Percentiles rank a stretch among this genome's conserved stretches.
These are phyloP conservation scores for Phytophthora constricta DNA, from an alignment of 352 stramenopile genomes.

Conservation along the genomic window DNA sequence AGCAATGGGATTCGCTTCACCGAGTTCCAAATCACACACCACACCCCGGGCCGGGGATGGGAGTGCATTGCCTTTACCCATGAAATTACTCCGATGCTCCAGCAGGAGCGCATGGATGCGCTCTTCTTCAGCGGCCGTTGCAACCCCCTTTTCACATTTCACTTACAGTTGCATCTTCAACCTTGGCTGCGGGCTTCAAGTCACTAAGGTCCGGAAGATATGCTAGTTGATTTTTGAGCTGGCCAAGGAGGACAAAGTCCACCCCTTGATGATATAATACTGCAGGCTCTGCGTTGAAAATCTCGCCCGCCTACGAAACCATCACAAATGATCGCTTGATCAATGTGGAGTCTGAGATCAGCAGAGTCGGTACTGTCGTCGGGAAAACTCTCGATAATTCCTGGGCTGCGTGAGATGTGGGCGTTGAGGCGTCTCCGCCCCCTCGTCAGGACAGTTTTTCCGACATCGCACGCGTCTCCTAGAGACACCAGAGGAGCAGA, in stretches of 20 bases:
- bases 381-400: no score
- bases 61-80: constrained; percentile 2
- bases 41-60: constrained; percentile 15
- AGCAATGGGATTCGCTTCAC: constrained; percentile 6
- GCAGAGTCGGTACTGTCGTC: no score
- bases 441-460: no score
- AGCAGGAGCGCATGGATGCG: background rate
- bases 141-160: background rate
- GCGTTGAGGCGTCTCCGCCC: no score
- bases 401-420: no score
- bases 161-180: background rate
- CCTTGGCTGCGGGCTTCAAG: background rate
- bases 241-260: constrained; percentile 10
- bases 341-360: no score
- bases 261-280: constrained; percentile 15
- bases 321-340: no score
- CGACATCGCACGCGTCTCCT: no score
- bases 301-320: no score
- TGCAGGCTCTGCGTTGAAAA: background rate
- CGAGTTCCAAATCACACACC: constrained; percentile 21
- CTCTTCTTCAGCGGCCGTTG: background rate
- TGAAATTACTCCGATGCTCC: background rate
- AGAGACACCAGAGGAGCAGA: no score
- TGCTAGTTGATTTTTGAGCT: constrained; percentile 6
- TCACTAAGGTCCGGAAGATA: constrained; percentile 17